Evolutionary conservation across 192 early-diverging fungal genomes (phyloP).

Genomic region (Mortierella hygrophila): DNA sequence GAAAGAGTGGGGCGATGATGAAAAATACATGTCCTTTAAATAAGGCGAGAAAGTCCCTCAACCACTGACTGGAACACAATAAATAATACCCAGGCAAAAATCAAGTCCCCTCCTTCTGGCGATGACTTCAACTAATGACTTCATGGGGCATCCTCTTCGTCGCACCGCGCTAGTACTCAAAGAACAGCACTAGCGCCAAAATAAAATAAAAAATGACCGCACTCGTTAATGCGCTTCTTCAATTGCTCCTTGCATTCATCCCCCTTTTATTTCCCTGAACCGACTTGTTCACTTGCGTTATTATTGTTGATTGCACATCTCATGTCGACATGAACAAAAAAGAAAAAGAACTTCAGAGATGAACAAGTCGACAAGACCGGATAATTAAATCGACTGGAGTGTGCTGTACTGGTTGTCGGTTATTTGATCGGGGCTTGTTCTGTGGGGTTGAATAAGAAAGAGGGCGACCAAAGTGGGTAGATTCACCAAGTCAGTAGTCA

Average conservation of each 20-base stretch:
- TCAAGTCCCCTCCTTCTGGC: not conserved
- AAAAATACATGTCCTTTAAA: not conserved
- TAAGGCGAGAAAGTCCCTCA: not conserved
- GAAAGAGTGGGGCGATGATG: not conserved
- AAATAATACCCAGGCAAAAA: not conserved
- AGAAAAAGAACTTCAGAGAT: not conserved
- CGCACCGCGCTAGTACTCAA: not conserved
- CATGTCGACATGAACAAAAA: not conserved
- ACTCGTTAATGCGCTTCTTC: not conserved
- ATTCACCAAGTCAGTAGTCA: not conserved
- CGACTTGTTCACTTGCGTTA: not conserved
- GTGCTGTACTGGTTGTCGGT: not conserved
- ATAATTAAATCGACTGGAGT: not conserved
- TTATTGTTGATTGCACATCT: not conserved
- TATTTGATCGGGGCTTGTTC: not conserved
- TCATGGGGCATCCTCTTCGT: not conserved
- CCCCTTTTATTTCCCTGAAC: not conserved
- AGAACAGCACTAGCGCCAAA: not conserved
- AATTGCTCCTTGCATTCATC: not conserved
- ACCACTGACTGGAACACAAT: not conserved
- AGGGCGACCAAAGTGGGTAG: too few species aligned
- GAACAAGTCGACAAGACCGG: not conserved
- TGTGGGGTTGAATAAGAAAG: constrained; percentile 3
- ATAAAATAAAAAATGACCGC: not conserved
- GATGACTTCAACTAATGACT: not conserved